These are phyloP conservation scores for Taphrina populina DNA, from an alignment of 1,139 yeast species.

Conservation along the genomic window DNA sequence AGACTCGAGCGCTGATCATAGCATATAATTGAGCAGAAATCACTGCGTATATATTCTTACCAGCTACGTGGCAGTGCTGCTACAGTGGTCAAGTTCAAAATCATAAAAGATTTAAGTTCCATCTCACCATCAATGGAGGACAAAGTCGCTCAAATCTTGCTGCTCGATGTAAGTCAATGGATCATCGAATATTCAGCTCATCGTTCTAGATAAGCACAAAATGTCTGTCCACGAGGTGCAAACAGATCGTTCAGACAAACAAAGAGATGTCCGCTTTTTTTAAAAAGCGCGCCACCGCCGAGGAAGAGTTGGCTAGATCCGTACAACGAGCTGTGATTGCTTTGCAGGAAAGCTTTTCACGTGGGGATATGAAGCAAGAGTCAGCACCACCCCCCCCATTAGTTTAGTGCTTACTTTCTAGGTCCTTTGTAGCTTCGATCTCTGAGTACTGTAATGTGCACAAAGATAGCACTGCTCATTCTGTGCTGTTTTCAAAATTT, in stretches of 20 bases:
- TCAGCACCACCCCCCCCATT: slow-evolving; percentile 64
- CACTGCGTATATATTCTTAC: no score
- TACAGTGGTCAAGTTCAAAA: no score
- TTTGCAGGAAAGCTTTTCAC: slow-evolving; percentile 1
- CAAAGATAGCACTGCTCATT: not conserved
- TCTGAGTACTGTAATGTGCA: slow-evolving; percentile 48
- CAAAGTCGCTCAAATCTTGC: not conserved
- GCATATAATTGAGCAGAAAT: no score
- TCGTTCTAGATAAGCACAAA: not conserved
- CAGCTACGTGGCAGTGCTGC: no score
- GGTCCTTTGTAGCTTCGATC: slow-evolving; percentile 66
- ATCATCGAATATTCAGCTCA: no score
- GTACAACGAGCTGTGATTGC: not conserved
- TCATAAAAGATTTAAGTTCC: no score
- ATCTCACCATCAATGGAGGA: no score
- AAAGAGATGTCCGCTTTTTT: slow-evolving; percentile 71
- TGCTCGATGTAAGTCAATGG: not conserved
- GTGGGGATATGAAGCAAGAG: not conserved
- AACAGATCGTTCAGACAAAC: slow-evolving; percentile 3
- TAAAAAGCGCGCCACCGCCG: slow-evolving; percentile 73
- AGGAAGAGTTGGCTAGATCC: slow-evolving; percentile 60
- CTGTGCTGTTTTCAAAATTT: not conserved
- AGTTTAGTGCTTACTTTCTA: slow-evolving; percentile 55
- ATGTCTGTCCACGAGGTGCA: slow-evolving; percentile 14
- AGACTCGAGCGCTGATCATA: no score